phyloP scores from a whole-genome alignment of 441 rosid species.

The Mallotus repandus region DNA sequence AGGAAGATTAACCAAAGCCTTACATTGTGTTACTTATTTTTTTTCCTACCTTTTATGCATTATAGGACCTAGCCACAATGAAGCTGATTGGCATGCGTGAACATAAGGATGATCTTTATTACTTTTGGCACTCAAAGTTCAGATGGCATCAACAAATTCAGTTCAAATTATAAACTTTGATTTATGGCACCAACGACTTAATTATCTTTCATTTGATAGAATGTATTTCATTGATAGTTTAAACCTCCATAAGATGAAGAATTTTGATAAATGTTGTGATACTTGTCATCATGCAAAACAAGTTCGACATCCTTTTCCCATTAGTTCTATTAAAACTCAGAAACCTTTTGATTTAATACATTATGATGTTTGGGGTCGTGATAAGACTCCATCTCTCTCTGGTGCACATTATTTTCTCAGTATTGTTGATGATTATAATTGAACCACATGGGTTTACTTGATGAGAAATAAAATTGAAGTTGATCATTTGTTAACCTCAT shows the following conservation, averaged over 20 bases:
- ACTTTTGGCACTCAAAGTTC: not conserved
- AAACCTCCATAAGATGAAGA: not conserved
- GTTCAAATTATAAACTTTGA: not conserved
- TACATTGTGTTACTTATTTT: not conserved
- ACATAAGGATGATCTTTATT: conserved; percentile 5
- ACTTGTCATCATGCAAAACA: not conserved
- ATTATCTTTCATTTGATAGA: no score
- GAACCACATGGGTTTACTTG: not conserved
- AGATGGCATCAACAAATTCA: not conserved
- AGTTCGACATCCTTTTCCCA: not conserved
- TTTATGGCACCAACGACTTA: no score
- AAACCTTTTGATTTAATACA: no score
- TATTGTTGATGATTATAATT: not conserved
- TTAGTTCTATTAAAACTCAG: no score
- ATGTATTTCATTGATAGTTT: no score
- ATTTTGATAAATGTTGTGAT: not conserved
- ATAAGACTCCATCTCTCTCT: no score
- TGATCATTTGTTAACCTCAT: not conserved
- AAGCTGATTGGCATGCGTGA: not conserved
- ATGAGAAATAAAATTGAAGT: not conserved
- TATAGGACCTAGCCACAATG: no score
- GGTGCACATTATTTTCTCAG: no score
- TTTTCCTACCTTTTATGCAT: not conserved
- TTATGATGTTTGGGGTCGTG: no score
- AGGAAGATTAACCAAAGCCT: not conserved